phyloP scores from a whole-genome alignment of 106 monocot species.

The Dactylorhiza incarnata region DNA sequence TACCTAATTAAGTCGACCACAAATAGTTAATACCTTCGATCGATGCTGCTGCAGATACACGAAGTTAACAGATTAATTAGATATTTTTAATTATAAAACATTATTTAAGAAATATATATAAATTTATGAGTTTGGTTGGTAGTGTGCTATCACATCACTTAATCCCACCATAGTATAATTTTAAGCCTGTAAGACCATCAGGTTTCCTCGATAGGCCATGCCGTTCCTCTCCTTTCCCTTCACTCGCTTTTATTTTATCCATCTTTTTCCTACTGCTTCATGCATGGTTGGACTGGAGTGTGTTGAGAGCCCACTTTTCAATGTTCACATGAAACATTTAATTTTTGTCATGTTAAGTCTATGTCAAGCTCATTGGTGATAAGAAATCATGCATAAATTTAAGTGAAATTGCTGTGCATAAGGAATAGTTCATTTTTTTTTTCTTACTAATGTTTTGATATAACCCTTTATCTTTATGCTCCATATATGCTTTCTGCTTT shows the following conservation, averaged over 20 bases:
- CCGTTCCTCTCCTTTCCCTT: background rate
- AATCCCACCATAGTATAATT: background rate
- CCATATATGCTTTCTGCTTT: background rate
- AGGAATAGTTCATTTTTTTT: background rate
- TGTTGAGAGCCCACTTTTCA: conserved; percentile 2
- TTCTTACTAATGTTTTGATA: background rate
- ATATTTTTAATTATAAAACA: background rate
- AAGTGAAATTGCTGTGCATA: background rate
- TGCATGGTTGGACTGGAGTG: conserved; percentile 7
- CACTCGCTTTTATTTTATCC: conserved; percentile 2
- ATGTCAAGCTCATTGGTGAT: conserved; percentile 10
- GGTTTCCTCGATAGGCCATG: background rate
- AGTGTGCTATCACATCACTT: conserved; percentile 10
- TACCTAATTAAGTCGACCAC: too few relatives aligned
- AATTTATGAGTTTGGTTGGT: conserved; percentile 1
- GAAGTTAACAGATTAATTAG: background rate
- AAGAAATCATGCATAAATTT: background rate
- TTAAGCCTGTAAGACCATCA: background rate
- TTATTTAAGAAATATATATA: background rate
- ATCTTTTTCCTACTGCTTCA: conserved; percentile 2
- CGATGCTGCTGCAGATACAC: too few relatives aligned
- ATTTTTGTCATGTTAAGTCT: conserved; percentile 7
- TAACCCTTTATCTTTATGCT: conserved; percentile 1
- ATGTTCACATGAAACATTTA: conserved; percentile 8
- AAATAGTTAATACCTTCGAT: too few relatives aligned